These are phyloP conservation scores for Citrus cavaleriei DNA, from an alignment of 345 rosid genomes.

Conservation along the genomic window DNA sequence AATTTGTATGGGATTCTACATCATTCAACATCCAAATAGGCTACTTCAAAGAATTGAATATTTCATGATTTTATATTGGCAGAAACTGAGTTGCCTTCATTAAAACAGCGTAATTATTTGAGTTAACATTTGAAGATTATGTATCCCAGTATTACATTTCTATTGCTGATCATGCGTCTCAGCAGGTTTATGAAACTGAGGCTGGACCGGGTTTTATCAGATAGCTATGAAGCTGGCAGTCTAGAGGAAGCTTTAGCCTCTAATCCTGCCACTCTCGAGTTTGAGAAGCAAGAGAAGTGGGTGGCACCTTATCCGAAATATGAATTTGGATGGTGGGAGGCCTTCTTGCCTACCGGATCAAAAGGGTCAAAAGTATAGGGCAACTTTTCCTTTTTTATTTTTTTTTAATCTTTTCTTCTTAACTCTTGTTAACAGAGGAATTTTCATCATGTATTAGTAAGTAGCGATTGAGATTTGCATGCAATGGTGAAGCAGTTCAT, in stretches of 20 bases:
- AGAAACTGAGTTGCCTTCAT: not conserved
- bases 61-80: not conserved
- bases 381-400: slow-evolving; percentile 3
- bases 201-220: slow-evolving; percentile 86
- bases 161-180: slow-evolving; percentile 4
- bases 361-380: slow-evolving; percentile 52
- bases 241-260: slow-evolving; percentile 81
- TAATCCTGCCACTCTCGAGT: slow-evolving; percentile 58
- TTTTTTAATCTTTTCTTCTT: not conserved
- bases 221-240: slow-evolving; percentile 60
- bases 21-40: too few species aligned
- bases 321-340: slow-evolving; percentile 91
- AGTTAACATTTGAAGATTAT: not conserved
- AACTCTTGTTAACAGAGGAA: slow-evolving; percentile 1
- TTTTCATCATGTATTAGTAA: not conserved
- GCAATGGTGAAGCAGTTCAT: slow-evolving; percentile 2
- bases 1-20: too few species aligned
- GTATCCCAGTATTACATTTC: not conserved
- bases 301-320: slow-evolving; percentile 92
- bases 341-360: slow-evolving; percentile 60
- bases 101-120: not conserved
- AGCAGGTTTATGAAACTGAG: slow-evolving; percentile 95
- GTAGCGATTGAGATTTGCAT: not conserved
- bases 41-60: too few species aligned
- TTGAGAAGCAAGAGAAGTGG: slow-evolving; percentile 85